Percentiles rank a stretch among this genome's conserved stretches.
Conservation (phyloP, 1,284 basidiomycete genomes). For the Anthracocystis panici-leucophaei region DNA sequence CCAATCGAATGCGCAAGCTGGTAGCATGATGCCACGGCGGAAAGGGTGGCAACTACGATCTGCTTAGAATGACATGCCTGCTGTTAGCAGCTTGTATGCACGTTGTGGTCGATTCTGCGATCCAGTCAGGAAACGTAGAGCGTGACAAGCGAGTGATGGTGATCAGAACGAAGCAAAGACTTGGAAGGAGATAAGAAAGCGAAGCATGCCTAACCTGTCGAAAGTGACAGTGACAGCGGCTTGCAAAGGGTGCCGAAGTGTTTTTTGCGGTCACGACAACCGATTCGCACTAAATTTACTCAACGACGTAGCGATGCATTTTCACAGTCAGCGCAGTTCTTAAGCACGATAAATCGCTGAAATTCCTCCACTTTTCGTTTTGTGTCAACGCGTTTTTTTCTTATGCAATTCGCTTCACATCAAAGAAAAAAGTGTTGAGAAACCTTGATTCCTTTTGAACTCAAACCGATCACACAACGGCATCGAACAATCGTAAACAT, state of each 20-base stretch:
- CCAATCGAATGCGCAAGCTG: slow-evolving; percentile 8
- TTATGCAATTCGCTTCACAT: neutral
- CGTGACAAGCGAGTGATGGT: neutral
- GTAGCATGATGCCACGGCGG: slow-evolving; percentile 19
- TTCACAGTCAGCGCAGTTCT: neutral
- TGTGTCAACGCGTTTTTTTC: too few relatives aligned
- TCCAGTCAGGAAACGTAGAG: neutral
- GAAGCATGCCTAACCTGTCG: too few relatives aligned
- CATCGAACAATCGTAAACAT: slow-evolving; percentile 13
- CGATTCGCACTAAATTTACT: too few relatives aligned
- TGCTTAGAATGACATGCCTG: slow-evolving; percentile 20
- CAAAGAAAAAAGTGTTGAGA: neutral
- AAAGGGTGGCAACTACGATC: neutral
- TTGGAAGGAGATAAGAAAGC: too few relatives aligned
- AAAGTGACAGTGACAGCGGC: too few relatives aligned
- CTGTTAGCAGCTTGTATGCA: neutral
- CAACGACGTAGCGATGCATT: too few relatives aligned
- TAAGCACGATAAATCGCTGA: neutral
- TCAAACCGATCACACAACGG: neutral
- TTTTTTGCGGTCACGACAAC: too few relatives aligned
- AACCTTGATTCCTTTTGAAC: neutral
- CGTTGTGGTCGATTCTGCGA: neutral
- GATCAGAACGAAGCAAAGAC: neutral
- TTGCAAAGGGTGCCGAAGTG: too few relatives aligned
- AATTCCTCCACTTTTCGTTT: too few relatives aligned